Percentiles rank a stretch among this genome's conserved stretches.
Conservation (phyloP, 208 protist species). For the Leishmania lainsoni region DNA sequence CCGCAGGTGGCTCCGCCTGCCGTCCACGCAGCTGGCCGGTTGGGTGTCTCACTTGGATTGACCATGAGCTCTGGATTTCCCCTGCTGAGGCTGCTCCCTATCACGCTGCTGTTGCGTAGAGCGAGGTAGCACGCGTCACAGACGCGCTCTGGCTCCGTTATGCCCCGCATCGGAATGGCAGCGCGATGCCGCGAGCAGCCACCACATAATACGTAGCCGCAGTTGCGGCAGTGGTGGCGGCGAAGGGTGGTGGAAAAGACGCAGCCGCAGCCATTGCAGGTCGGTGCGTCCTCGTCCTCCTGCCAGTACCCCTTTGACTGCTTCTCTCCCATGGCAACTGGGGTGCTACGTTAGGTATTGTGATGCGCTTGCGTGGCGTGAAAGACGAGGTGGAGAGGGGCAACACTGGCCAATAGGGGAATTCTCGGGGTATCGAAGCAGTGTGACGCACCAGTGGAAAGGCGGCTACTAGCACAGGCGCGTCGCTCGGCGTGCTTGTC, state of each 20-base stretch:
- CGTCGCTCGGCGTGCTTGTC: not conserved
- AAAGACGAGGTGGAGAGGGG: too few species aligned
- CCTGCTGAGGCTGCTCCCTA: conserved; percentile 19
- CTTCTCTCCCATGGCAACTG: conserved; percentile 48
- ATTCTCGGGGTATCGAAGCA: not conserved
- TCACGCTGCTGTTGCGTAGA: conserved; percentile 35
- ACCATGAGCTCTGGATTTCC: not conserved
- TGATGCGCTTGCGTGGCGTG: not conserved
- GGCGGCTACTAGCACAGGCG: not conserved
- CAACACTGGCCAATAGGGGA: not conserved
- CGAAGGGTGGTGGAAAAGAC: conserved; percentile 77
- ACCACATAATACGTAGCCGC: conserved; percentile 92
- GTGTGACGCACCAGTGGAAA: not conserved
- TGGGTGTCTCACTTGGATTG: conserved; percentile 18
- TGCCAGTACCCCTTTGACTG: conserved; percentile 85
- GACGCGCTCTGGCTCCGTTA: conserved; percentile 62
- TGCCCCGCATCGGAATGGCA: conserved; percentile 53
- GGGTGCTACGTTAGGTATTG: not conserved
- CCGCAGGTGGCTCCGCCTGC: conserved; percentile 3
- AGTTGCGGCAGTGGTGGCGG: conserved; percentile 94
- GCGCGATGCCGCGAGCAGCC: conserved; percentile 77
- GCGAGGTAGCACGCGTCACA: conserved; percentile 73
- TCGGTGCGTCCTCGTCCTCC: conserved; percentile 76
- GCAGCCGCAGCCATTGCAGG: conserved; percentile 77
- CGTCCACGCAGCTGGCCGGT: not conserved